Evolutionary conservation across 2,329 filamentous ascomycete genomes (phyloP), one percentile per base, ranked within the genome.

Genomic region (Paecilomyces sp.): DNA sequence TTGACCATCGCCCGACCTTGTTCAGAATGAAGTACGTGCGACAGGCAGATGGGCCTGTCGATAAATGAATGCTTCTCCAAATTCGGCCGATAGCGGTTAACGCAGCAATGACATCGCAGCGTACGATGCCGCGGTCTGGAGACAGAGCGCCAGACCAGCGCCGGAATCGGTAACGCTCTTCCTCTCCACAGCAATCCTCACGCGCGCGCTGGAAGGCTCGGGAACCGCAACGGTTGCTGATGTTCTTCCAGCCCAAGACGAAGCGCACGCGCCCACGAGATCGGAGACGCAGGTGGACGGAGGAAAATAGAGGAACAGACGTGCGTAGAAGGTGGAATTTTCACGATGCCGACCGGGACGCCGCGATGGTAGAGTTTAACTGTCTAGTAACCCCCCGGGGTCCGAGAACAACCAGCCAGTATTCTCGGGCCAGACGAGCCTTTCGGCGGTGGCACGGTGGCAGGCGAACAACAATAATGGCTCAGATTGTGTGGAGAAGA

Each of bases 1-100:
- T 65, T 70, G 58, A 62, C 57, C 58, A 60, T 54, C 57, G 56
- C 51, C 52, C 24, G 25, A 28, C 9, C 54, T 57, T 56, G 56
- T 53, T 30, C 41, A 41, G 58, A 60, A 58, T 64, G 73, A 65
- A 85, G 79, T 61, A 80, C 79, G 66, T 79, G 81, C 58, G 83
- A 80, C 50, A 55, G 61, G 33, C 51, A n/a, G 52, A 34, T 57
- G 58, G 57, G 41, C 41, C 41, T n/a, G 6, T n/a, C 15, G 41
- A 47, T n/a, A 47, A 47, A 15, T 53, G 2, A 47, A 15, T 53
- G 2, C 12, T 30, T 53, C 24, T 25, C 22, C 28, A 30, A 53
- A 53, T 18, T 30, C 22, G 15, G 28, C 51, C 24, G 51, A 53
- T 30, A 25, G 51, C 22, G 15, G 24, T 41, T 22, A 56, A 41